These are phyloP conservation scores for Senna tora DNA, from an alignment of 306 rosid species.

Conservation along the genomic window DNA sequence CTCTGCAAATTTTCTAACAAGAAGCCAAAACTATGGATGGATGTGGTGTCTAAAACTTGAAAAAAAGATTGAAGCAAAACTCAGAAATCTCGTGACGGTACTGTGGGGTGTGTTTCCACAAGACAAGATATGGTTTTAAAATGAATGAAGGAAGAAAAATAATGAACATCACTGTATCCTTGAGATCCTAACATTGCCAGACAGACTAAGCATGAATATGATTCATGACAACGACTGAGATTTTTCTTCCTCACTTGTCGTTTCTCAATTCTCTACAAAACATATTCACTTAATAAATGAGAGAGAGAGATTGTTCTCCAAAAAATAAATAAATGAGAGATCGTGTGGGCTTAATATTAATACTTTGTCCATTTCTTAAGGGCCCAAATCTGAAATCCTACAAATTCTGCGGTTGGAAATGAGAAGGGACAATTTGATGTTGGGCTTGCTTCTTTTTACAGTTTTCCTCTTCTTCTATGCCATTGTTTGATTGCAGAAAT, in stretches of 20 bases:
- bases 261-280: too few species aligned
- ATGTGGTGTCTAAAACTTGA: slow-evolving; percentile 8
- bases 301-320: too few species aligned
- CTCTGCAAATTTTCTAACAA: slow-evolving; percentile 31
- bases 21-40: slow-evolving; percentile 26
- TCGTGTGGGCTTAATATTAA: too few species aligned
- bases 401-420: too few species aligned
- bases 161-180: slow-evolving; percentile 18
- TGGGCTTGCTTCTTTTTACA: too few species aligned
- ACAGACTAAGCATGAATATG: slow-evolving; percentile 19
- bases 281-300: too few species aligned
- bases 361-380: too few species aligned
- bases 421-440: too few species aligned
- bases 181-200: slow-evolving; percentile 39
- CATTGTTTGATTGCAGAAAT: not conserved
- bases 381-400: too few species aligned
- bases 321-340: too few species aligned
- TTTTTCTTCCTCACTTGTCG: slow-evolving; percentile 33
- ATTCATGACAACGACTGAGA: slow-evolving; percentile 17
- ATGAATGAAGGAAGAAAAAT: not conserved
- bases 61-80: slow-evolving; percentile 34
- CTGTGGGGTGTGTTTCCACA: not conserved
- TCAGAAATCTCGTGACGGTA: slow-evolving; percentile 37
- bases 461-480: not conserved
- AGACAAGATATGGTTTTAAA: slow-evolving; percentile 4